Evolutionary conservation across 139 green algal species (phyloP), one percentile per base, ranked within the genome.

Genomic region (Chlorella sp.): DNA sequence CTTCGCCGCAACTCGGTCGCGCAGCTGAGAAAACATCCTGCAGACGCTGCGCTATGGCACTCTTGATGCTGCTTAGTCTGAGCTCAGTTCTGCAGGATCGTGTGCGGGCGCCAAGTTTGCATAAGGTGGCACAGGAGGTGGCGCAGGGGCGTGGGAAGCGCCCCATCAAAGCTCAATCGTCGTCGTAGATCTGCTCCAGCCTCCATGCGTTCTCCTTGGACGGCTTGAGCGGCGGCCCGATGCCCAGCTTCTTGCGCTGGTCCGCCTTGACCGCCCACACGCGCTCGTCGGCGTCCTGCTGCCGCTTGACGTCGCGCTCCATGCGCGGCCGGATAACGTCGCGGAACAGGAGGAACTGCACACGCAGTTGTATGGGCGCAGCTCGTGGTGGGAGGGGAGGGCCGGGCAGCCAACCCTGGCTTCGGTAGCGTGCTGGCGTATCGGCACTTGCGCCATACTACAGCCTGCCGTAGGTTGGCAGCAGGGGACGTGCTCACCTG

Each of bases 181-280:
- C 80, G 49, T 86, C 80, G 35, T 86, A 86, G 69, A 87, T 80
- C 82, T 87, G 82, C 75, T 87, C 82, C 71, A 87, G 73, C 5
- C 82, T 69, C 82, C 73, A 83, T 5, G 73, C 66, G 22, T 80
- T 77, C 42, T 83, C 71, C 42, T 61, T 72, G 29, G 23, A 70
- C 0, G 78, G 82, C 35, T 71, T 49, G 35, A 81, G 66, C 1
- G 82, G 78, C 49, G 75, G 69, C 26, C 78, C 75, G 17, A 87
- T 78, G 32, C 82, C 82, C 60, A 83, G 65, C 27, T 68, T 42
- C 51, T 31, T 33, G 6, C 82, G 73, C 77, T 87, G 70, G 30
- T 42, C 49, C 22, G 78, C 63, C 55, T 79, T 75, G 10, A 63
- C 67, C 0, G 26, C 22, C 82, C 82, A 87, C 0, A 79, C 30